phyloP scores from a whole-genome alignment of 2,329 filamentous ascomycete genomes.

The Ophiostoma perfectum region DNA sequence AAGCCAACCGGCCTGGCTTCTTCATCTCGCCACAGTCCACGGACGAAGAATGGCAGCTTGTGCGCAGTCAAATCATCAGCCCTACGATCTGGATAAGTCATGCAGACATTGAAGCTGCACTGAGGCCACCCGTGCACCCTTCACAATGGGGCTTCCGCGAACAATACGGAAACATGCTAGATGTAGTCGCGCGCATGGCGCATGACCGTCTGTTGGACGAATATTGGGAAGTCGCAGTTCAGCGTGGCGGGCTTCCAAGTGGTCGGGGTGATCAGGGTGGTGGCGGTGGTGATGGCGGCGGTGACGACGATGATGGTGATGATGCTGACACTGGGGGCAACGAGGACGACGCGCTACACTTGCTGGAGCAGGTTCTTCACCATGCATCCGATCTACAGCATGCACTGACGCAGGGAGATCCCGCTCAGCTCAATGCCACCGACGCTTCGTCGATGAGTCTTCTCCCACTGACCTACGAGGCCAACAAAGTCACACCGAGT shows the following conservation, averaged over 20 bases:
- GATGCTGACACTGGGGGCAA: background rate
- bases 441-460: background rate
- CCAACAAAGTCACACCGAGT: background rate
- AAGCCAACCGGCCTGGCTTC: slow-evolving; percentile 16
- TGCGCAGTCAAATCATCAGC: slow-evolving; percentile 9
- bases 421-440: background rate
- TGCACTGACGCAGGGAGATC: background rate
- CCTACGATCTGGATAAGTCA: slow-evolving; percentile 7
- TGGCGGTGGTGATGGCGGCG: background rate
- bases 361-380: background rate
- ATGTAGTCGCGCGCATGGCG: background rate
- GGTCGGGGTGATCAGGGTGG: too few species aligned
- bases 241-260: too few species aligned
- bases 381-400: background rate
- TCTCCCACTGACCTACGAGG: background rate
- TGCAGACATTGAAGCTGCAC: background rate
- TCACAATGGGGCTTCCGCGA: background rate
- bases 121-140: background rate
- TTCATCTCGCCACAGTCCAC: slow-evolving; percentile 11
- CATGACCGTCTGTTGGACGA: too few species aligned
- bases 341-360: background rate
- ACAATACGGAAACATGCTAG: background rate
- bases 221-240: too few species aligned
- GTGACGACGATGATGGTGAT: background rate
- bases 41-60: slow-evolving; percentile 15